Conservation (phyloP, 2,329 filamentous ascomycete genomes). For the Epichloe hybrida region DNA sequence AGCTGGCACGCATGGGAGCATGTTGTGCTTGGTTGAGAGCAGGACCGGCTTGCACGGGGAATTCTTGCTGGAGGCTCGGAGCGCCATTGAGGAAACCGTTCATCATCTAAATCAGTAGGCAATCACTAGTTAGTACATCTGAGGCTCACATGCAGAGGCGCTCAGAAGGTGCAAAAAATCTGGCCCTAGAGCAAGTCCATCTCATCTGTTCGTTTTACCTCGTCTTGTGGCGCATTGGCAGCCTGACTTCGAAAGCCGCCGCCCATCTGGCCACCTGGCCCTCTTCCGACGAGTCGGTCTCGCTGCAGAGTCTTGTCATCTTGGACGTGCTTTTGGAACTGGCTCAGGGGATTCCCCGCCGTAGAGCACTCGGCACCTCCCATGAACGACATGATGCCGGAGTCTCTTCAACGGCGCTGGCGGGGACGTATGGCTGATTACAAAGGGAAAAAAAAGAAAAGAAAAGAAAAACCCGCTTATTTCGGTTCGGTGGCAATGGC, state of each 20-base stretch:
- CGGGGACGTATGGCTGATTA: not conserved
- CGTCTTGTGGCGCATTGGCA: conserved; percentile 58
- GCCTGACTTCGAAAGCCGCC: conserved; percentile 64
- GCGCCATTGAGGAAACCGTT: conserved; percentile 82
- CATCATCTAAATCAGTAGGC: conserved; percentile 55
- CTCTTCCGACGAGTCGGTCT: conserved; percentile 70
- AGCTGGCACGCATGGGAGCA: conserved; percentile 38
- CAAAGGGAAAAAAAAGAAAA: not conserved
- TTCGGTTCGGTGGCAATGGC: not conserved
- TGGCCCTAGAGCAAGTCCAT: not conserved
- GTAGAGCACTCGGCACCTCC: conserved; percentile 94
- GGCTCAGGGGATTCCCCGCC: conserved; percentile 88
- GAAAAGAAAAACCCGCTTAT: not conserved
- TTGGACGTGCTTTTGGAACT: conserved; percentile 94
- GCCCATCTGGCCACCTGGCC: conserved; percentile 56
- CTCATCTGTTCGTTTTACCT: conserved; percentile 30
- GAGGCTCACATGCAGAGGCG: not conserved
- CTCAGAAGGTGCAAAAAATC: too few species aligned
- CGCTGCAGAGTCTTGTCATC: conserved; percentile 92
- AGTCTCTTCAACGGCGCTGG: not conserved
- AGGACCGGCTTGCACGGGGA: conserved; percentile 35
- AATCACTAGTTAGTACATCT: not conserved
- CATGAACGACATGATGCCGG: conserved; percentile 71
- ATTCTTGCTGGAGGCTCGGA: conserved; percentile 41
- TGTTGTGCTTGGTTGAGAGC: conserved; percentile 37